Evolutionary conservation across 257 asterid genomes (phyloP).

Genomic region (Solanum megistacrolobum): DNA sequence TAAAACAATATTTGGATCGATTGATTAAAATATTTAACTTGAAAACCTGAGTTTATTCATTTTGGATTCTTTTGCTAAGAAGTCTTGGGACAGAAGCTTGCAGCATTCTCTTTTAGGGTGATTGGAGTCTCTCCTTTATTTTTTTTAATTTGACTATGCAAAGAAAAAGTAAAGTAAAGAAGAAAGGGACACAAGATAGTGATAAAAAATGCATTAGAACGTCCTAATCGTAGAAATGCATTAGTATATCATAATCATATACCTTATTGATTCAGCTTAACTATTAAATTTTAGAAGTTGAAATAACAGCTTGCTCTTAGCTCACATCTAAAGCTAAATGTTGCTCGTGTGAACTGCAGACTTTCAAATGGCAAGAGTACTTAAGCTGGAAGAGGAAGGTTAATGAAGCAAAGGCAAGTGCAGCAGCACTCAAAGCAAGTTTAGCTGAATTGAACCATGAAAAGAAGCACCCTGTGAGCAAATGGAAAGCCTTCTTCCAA

Average conservation of each 20-base stretch:
- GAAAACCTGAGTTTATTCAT: background rate
- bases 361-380: conserved; percentile 90
- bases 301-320: background rate
- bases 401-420: conserved; percentile 80
- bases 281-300: background rate
- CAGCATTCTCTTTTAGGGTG: background rate
- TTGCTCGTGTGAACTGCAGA: conserved; percentile 30
- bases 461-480: conserved; percentile 48
- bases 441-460: conserved; percentile 48
- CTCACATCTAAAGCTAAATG: background rate
- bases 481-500: conserved; percentile 66
- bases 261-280: background rate
- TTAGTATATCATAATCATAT: background rate
- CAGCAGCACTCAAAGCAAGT: conserved; percentile 71
- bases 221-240: background rate
- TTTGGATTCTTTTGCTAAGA: background rate
- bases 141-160: background rate
- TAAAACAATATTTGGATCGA: background rate
- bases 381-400: conserved; percentile 77
- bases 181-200: background rate
- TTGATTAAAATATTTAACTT: background rate
- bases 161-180: background rate
- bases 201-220: background rate
- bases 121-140: background rate
- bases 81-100: background rate